Evolutionary conservation across 495 filamentous ascomycete genomes (phyloP), one percentile per base, ranked within the genome.

Genomic region (Xylaria bambusicola): DNA sequence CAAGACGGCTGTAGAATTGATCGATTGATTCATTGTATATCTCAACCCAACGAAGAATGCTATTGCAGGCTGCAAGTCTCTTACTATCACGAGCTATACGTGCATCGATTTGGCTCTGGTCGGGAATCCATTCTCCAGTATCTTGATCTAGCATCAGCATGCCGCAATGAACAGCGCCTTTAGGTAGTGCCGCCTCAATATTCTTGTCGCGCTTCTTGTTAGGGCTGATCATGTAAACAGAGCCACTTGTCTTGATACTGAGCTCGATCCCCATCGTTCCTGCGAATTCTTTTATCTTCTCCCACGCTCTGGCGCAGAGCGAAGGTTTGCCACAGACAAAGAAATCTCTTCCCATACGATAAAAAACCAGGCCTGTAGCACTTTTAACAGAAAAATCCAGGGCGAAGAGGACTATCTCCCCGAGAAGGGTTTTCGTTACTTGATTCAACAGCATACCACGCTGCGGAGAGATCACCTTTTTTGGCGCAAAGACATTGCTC

Each of bases 361-460:
- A 88, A 2, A 89, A 72, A 29, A 83, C 75, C 21, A 78, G 73
- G 2, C 82, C 71, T 0, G 86, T 81, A 42, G 71, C 65, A 52
- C 85, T 80, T 48, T 89, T 89, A 44, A 90, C 79, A 3, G 82
- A 77, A 50, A 83, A 82, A 52, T 90, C 87, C 78, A 89, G 80
- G 62, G 82, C 83, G 67, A 88, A 89, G 0, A 90, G 71, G 7
- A 88, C 73, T 1, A 81, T 68, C 56, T 90, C 87, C 0, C 85
- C 85, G 27, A 86, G 78, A 38, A 84, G 69, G 53, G 86, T 81
- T 21, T 84, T 84, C 18, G 87, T 73, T 8, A 77, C 75, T 65
- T 89, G 86, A 20, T 82, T 80, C 68, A 86, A 47, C 1, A 86
- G 86, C 10, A 88, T 74, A 6, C 86, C 87, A 13, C 82, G 72